Conservation (phyloP, 345 rosid genomes). For the Capsella bursapastoris region DNA sequence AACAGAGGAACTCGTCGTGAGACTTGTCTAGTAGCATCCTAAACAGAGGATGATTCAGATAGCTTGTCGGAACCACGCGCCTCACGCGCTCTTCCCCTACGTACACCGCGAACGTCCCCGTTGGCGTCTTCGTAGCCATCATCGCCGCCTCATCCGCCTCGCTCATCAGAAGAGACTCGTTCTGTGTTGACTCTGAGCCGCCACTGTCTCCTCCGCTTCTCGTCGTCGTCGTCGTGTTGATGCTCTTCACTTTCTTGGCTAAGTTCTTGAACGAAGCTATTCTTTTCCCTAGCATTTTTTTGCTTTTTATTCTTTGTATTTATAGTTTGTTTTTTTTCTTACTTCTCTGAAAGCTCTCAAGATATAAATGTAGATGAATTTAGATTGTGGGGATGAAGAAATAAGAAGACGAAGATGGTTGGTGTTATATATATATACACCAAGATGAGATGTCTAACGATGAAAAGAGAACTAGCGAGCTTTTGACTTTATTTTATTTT, state of each 20-base stretch:
- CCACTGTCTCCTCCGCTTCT: background rate
- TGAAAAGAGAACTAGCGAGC: slow-evolving; percentile 15
- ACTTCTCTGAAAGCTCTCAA: background rate
- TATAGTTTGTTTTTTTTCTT: background rate
- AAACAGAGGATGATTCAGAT: slow-evolving; percentile 74
- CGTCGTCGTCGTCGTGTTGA: slow-evolving; percentile 39
- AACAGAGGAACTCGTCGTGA: slow-evolving; percentile 64
- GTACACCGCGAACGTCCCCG: slow-evolving; percentile 76
- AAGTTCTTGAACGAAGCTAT: slow-evolving; percentile 77
- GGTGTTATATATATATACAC: slow-evolving; percentile 29
- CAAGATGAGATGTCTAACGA: slow-evolving; percentile 15
- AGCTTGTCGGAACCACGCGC: slow-evolving; percentile 75
- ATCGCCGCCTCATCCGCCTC: slow-evolving; percentile 38
- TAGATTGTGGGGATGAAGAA: slow-evolving; percentile 26
- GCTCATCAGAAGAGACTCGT: slow-evolving; percentile 54
- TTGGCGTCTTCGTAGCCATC: slow-evolving; percentile 51
- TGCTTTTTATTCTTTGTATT: background rate
- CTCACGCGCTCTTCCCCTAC: slow-evolving; percentile 78
- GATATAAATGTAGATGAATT: slow-evolving; percentile 17
- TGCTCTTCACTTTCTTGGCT: slow-evolving; percentile 72
- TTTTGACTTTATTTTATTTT: slow-evolving; percentile 35
- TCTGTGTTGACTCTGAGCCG: slow-evolving; percentile 43
- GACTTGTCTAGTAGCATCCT: slow-evolving; percentile 88
- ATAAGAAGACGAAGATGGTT: slow-evolving; percentile 33
- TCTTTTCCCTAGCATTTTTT: slow-evolving; percentile 70